These are phyloP conservation scores for Rhizophagus sp. DNA, from an alignment of 192 early-diverging fungal species.

Conservation along the genomic window DNA sequence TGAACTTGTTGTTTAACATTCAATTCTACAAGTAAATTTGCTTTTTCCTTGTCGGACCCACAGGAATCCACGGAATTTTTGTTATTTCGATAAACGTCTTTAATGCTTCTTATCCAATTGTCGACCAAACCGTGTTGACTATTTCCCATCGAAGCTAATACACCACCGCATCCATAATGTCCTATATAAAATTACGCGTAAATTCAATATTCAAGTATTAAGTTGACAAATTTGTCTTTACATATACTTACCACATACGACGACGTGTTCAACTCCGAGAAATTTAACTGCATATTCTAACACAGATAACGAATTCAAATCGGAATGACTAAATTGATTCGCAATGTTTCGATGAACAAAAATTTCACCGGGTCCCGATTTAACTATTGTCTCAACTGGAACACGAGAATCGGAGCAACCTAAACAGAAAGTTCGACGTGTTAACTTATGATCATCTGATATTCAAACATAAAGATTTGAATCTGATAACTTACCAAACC, in stretches of 20 bases:
- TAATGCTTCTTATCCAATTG: constrained; percentile 88
- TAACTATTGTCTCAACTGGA: constrained; percentile 75
- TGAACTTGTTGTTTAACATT: constrained; percentile 75
- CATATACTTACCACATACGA: constrained; percentile 76
- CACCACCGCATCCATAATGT: constrained; percentile 76
- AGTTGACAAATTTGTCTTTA: neutral
- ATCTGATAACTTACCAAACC: constrained; percentile 61
- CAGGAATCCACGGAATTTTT: constrained; percentile 42
- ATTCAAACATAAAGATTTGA: neutral
- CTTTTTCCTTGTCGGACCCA: constrained; percentile 40
- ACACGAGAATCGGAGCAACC: constrained; percentile 95
- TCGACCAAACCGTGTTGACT: constrained; percentile 79
- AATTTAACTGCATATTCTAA: constrained; percentile 90
- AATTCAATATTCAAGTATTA: neutral
- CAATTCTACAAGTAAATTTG: constrained; percentile 64
- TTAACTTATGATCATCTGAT: neutral
- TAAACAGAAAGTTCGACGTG: constrained; percentile 30
- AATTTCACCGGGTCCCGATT: constrained; percentile 76
- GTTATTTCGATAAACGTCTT: constrained; percentile 75
- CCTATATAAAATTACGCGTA: constrained; percentile 24
- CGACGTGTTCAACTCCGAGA: constrained; percentile 89
- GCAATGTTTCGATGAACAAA: constrained; percentile 99
- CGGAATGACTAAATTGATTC: constrained; percentile 82
- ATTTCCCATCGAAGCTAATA: constrained; percentile 59
- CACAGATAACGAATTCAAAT: constrained; percentile 81